These are phyloP conservation scores for Globisporangium mamillatum DNA, from an alignment of 352 stramenopile species.

Conservation along the genomic window DNA sequence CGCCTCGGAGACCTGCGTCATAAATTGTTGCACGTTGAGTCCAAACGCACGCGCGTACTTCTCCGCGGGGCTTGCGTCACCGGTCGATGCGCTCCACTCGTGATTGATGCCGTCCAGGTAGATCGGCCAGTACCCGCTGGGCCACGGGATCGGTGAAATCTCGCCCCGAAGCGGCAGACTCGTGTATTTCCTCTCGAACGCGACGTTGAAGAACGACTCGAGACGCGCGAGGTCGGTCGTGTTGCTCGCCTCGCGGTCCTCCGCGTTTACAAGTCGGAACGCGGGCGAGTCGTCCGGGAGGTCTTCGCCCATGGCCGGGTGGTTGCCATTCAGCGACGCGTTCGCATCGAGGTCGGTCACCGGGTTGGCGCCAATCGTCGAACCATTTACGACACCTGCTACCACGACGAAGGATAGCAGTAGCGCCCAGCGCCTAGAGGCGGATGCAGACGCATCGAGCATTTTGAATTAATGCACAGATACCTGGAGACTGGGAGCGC, in stretches of 20 bases:
- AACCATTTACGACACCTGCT: constrained; percentile 31
- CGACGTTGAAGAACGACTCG: constrained; percentile 40
- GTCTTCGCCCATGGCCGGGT: constrained; percentile 9
- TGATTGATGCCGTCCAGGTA: constrained; percentile 65
- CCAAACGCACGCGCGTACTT: constrained; percentile 52
- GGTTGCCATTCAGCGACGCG: constrained; percentile 6
- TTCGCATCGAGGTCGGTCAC: constrained; percentile 6
- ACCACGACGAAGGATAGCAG: not conserved
- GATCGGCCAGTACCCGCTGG: constrained; percentile 67
- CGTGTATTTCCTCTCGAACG: constrained; percentile 44
- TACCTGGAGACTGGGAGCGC: not conserved
- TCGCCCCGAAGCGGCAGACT: constrained; percentile 39
- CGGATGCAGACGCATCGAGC: not conserved
- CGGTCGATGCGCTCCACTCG: constrained; percentile 29
- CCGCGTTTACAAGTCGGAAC: constrained; percentile 23
- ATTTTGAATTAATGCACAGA: not conserved
- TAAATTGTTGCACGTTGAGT: constrained; percentile 33
- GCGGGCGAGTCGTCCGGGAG: constrained; percentile 23
- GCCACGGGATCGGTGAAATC: constrained; percentile 51
- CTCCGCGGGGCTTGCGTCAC: constrained; percentile 34
- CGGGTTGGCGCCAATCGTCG: constrained; percentile 8
- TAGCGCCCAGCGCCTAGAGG: not conserved
- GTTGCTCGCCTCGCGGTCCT: constrained; percentile 26
- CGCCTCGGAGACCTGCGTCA: constrained; percentile 39
- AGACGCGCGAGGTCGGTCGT: constrained; percentile 43